Percentiles rank a stretch among this genome's conserved stretches.
These are phyloP conservation scores for Pyrenophora teres DNA, from an alignment of 2,329 filamentous ascomycete genomes.

Conservation along the genomic window DNA sequence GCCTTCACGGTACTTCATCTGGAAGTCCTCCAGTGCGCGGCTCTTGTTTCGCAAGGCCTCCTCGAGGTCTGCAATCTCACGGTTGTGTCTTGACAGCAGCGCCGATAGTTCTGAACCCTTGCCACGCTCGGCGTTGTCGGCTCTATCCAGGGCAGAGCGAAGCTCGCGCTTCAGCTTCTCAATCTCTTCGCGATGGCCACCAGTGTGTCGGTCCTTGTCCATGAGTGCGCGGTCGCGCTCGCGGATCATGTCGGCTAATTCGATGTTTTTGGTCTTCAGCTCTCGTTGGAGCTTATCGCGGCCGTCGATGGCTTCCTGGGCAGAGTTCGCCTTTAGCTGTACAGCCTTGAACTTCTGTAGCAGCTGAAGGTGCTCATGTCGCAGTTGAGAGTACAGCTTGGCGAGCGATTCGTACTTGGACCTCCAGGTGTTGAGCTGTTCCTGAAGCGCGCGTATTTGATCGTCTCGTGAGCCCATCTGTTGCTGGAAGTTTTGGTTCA, in stretches of 20 bases:
- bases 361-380: conserved; percentile 92
- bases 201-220: conserved; percentile 85
- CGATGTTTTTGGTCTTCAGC: conserved; percentile 99
- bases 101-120: conserved; percentile 95
- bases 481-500: conserved; percentile 81
- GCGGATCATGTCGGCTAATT: conserved; percentile 96
- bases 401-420: conserved; percentile 96
- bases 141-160: conserved; percentile 86
- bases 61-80: conserved; percentile 95
- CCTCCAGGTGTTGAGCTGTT: conserved; percentile 97
- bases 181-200: conserved; percentile 87
- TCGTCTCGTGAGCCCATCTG: conserved; percentile 91
- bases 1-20: conserved; percentile 76
- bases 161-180: conserved; percentile 95
- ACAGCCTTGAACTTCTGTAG: conserved; percentile 95
- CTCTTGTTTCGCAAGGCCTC: conserved; percentile 88
- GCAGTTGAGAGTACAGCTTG: conserved; percentile 94
- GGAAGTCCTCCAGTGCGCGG: conserved; percentile 80
- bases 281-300: conserved; percentile 95
- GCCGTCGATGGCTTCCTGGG: conserved; percentile 93
- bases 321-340: conserved; percentile 94
- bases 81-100: conserved; percentile 93
- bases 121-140: conserved; percentile 86
- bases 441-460: conserved; percentile 87
- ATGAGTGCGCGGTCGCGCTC: conserved; percentile 92